A percentile compares a stretch with the other conserved stretches of the same genome.
Conservation (phyloP, 2,329 filamentous ascomycete genomes). For the Metarhizium guizhouense region DNA sequence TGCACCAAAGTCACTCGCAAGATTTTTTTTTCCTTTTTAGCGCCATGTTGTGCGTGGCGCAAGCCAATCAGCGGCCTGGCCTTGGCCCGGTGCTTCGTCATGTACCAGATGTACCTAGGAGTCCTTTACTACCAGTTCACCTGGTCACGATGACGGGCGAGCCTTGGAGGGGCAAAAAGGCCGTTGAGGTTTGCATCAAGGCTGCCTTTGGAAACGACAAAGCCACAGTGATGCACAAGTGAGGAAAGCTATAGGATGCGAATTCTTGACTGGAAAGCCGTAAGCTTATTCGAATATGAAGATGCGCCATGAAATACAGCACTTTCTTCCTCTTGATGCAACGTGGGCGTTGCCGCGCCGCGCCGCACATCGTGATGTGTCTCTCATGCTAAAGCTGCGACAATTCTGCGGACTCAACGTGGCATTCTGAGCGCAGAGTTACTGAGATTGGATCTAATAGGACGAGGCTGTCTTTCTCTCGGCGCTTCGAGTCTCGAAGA, state of each 20-base stretch:
- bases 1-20: constrained; percentile 7
- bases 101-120: neutral
- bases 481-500: neutral
- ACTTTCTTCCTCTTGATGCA: neutral
- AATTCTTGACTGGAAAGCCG: neutral
- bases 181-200: neutral
- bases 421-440: neutral
- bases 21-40: constrained; percentile 9
- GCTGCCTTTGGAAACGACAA: neutral
- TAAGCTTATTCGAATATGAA: neutral
- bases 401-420: neutral
- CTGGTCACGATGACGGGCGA: neutral
- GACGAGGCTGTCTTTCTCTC: neutral
- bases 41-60: constrained; percentile 4
- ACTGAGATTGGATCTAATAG: neutral
- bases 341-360: no score
- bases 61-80: constrained; percentile 8
- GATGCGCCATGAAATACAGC: neutral
- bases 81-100: neutral
- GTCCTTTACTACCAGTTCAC: constrained; percentile 1
- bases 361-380: neutral
- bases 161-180: neutral
- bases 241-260: neutral
- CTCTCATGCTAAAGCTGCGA: neutral
- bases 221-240: neutral